Evolutionary conservation across 306 rosid genomes (phyloP).

Genomic region (Lathyrus oleraceus): DNA sequence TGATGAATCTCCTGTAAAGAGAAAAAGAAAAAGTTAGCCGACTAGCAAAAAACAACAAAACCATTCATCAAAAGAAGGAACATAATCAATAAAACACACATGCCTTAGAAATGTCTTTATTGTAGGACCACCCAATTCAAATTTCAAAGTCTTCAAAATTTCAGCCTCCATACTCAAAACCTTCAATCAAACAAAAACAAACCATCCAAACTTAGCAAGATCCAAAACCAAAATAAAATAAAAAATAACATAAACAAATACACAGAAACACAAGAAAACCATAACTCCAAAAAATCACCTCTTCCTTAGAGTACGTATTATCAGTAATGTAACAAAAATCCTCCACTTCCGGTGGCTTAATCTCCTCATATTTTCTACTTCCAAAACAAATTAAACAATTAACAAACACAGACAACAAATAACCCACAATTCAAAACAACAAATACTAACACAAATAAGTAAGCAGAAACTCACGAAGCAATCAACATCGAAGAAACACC

Average conservation of each 20-base stretch:
- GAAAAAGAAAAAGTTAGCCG: conserved; percentile 14
- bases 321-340: conserved; percentile 80
- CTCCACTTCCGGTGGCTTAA: conserved; percentile 78
- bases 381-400: neutral
- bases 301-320: conserved; percentile 68
- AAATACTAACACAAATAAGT: neutral
- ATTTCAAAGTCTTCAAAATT: conserved; percentile 62
- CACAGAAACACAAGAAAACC: neutral
- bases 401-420: neutral
- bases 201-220: neutral
- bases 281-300: conserved; percentile 42
- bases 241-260: neutral
- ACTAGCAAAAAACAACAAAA: neutral
- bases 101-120: conserved; percentile 79
- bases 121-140: conserved; percentile 89
- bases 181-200: conserved; percentile 35
- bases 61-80: neutral
- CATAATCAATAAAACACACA: conserved; percentile 22
- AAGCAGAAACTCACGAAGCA: conserved; percentile 68
- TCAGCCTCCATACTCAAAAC: conserved; percentile 88
- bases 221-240: neutral
- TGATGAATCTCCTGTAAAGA: conserved; percentile 66
- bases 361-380: conserved; percentile 84
- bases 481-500: conserved; percentile 82
- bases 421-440: neutral